These are phyloP conservation scores for Paecilomyces sp. DNA, from an alignment of 2,329 filamentous ascomycete genomes.

Conservation along the genomic window DNA sequence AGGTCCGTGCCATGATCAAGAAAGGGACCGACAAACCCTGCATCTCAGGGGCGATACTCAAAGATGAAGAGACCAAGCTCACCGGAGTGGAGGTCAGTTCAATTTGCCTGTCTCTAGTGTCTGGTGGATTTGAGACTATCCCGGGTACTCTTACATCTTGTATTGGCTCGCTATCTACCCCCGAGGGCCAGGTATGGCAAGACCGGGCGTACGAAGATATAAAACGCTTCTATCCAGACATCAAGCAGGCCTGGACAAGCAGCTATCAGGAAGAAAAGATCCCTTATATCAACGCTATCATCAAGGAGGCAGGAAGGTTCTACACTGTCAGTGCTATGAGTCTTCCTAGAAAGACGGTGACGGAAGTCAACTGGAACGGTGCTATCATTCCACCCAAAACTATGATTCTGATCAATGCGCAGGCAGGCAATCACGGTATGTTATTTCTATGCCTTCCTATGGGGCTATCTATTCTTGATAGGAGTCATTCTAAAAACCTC, in stretches of 20 bases:
- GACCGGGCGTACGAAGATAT: constrained; percentile 60
- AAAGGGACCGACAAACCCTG: constrained; percentile 57
- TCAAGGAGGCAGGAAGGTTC: constrained; percentile 67
- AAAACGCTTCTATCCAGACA: constrained; percentile 53
- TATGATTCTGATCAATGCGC: constrained; percentile 69
- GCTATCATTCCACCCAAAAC: constrained; percentile 63
- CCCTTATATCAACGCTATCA: constrained; percentile 64
- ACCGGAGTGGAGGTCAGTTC: constrained; percentile 64
- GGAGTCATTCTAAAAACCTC: neutral
- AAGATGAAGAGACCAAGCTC: constrained; percentile 58
- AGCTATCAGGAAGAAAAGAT: constrained; percentile 63
- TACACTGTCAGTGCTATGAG: constrained; percentile 70
- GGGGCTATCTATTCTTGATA: neutral
- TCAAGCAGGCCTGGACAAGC: constrained; percentile 60
- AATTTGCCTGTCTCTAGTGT: constrained; percentile 69
- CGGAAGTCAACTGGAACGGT: constrained; percentile 59
- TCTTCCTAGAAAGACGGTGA: constrained; percentile 60
- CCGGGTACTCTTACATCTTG: constrained; percentile 67
- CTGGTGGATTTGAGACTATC: constrained; percentile 69
- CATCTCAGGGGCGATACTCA: constrained; percentile 58
- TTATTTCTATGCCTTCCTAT: neutral
- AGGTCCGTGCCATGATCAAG: constrained; percentile 49
- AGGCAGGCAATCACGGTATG: constrained; percentile 55
- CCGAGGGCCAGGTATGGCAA: constrained; percentile 60
- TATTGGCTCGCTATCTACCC: constrained; percentile 59